Conservation (phyloP, 116 monocot species). For the Dioscorea cayenensis region DNA sequence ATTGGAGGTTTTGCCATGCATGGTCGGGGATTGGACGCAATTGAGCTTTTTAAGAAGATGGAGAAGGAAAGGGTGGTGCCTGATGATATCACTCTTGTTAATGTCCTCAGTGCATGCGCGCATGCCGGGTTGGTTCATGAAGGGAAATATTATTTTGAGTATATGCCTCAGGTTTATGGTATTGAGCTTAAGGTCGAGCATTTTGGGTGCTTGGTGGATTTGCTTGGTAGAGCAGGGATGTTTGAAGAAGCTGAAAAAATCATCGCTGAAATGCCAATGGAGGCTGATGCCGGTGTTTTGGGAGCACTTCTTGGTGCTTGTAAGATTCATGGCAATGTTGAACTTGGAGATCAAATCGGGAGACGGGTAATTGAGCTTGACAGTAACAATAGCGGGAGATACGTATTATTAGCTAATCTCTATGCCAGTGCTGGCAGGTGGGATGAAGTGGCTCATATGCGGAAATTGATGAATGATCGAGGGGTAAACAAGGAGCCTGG, state of each 20-base stretch:
- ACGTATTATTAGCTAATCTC: slow-evolving; percentile 45
- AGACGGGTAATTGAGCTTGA: slow-evolving; percentile 34
- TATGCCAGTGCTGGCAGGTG: slow-evolving; percentile 35
- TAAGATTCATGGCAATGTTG: slow-evolving; percentile 37
- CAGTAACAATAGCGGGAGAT: slow-evolving; percentile 34
- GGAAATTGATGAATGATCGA: slow-evolving; percentile 49
- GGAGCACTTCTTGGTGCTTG: slow-evolving; percentile 57
- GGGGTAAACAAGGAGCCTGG: slow-evolving; percentile 58
- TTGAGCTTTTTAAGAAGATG: slow-evolving; percentile 44
- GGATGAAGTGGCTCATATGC: slow-evolving; percentile 48
- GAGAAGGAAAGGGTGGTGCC: slow-evolving; percentile 22
- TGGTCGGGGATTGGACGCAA: slow-evolving; percentile 35
- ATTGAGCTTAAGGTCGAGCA: slow-evolving; percentile 47
- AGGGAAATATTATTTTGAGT: slow-evolving; percentile 28
- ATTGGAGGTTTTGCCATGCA: slow-evolving; percentile 49
- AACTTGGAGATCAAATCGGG: slow-evolving; percentile 36
- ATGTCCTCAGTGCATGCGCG: slow-evolving; percentile 42
- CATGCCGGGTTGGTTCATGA: slow-evolving; percentile 34
- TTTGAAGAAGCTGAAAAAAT: slow-evolving; percentile 37
- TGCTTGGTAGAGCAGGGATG: slow-evolving; percentile 37
- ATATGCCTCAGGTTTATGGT: slow-evolving; percentile 17
- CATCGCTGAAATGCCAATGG: slow-evolving; percentile 46
- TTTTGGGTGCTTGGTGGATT: slow-evolving; percentile 52
- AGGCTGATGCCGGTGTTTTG: slow-evolving; percentile 31
- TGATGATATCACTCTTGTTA: slow-evolving; percentile 44